Evolutionary conservation across 495 filamentous ascomycete species (phyloP).

Genomic region (Talaromyces wortmannii): DNA sequence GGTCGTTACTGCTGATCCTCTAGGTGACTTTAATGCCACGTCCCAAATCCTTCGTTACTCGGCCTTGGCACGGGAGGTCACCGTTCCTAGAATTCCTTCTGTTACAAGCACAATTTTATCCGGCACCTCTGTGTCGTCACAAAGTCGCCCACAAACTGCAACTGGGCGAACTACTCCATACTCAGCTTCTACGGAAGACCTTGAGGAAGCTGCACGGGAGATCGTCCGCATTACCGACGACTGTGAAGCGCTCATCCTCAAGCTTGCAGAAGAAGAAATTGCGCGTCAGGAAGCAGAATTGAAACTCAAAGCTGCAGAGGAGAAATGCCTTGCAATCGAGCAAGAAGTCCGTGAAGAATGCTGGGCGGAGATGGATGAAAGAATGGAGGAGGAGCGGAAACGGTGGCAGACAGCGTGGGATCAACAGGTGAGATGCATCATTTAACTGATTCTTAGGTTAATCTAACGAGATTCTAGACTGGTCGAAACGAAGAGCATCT

Average conservation of each 20-base stretch:
- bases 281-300: conserved; percentile 45
- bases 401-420: conserved; percentile 71
- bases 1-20: conserved; percentile 92
- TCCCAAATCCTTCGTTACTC: conserved; percentile 95
- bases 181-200: conserved; percentile 53
- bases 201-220: conserved; percentile 67
- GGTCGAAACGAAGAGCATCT: conserved; percentile 71
- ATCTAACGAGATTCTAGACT: conserved; percentile 16
- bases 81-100: conserved; percentile 81
- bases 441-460: conserved; percentile 7
- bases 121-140: conserved; percentile 19
- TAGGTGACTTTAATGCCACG: conserved; percentile 93
- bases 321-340: conserved; percentile 66
- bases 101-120: conserved; percentile 57
- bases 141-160: conserved; percentile 17
- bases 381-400: conserved; percentile 62
- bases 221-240: conserved; percentile 69
- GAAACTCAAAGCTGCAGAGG: conserved; percentile 53
- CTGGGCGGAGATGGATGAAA: conserved; percentile 75
- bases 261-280: conserved; percentile 57
- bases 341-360: conserved; percentile 87
- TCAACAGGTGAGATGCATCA: conserved; percentile 50
- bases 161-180: conserved; percentile 44
- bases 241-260: conserved; percentile 55
- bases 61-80: conserved; percentile 86